A percentile compares a stretch with the other conserved stretches of the same genome.
Conservation (phyloP, 805 yeast species). For the Starmerella sp. region DNA sequence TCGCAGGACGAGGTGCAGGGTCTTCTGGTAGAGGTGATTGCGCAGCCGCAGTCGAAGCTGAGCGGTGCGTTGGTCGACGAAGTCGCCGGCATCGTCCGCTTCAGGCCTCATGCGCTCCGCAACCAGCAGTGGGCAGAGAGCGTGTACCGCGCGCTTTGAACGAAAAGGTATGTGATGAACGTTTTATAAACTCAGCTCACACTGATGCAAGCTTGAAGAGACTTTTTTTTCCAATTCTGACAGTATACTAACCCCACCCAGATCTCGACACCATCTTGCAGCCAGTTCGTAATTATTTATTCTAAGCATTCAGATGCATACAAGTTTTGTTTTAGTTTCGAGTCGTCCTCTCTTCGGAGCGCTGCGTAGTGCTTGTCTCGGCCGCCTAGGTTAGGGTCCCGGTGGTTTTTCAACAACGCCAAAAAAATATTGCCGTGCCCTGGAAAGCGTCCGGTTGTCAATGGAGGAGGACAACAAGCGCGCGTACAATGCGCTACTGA, state of each 20-base stretch:
- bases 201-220: constrained; percentile 28
- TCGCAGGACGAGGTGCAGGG: constrained; percentile 3
- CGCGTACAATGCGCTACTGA: constrained; percentile 58
- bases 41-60: constrained; percentile 8
- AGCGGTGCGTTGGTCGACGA: constrained; percentile 18
- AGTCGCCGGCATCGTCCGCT: constrained; percentile 9
- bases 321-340: too few relatives aligned
- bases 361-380: neutral
- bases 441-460: neutral
- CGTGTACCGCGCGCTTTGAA: constrained; percentile 5
- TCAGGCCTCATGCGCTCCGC: constrained; percentile 1
- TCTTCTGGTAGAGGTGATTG: constrained; percentile 13
- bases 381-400: neutral
- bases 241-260: constrained; percentile 19
- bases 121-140: constrained; percentile 9
- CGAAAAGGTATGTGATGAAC: constrained; percentile 24
- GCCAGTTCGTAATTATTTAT: neutral
- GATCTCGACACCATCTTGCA: neutral
- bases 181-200: constrained; percentile 27
- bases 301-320: neutral
- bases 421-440: neutral
- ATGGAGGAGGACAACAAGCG: constrained; percentile 13
- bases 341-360: too few relatives aligned
- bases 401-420: neutral
- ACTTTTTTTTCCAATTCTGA: constrained; percentile 20